These are phyloP conservation scores for Medicago ruthenica DNA, from an alignment of 306 rosid genomes.

Conservation along the genomic window DNA sequence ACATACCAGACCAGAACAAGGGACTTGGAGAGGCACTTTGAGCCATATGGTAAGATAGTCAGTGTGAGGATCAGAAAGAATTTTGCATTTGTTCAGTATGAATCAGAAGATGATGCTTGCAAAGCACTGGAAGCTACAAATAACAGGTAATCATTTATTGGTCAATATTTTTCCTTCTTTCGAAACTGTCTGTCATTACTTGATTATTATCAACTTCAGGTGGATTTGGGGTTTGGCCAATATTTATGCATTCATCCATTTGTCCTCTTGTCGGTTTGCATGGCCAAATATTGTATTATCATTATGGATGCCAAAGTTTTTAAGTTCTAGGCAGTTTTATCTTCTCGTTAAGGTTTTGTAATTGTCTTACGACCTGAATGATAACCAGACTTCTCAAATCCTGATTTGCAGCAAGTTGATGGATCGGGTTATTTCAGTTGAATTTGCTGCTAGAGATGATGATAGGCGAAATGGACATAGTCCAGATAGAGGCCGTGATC, in stretches of 20 bases:
- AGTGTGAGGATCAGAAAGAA: constrained; percentile 94
- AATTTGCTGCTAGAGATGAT: constrained; percentile 86
- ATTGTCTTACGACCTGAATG: constrained; percentile 8
- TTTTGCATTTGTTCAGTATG: constrained; percentile 96
- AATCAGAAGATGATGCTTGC: constrained; percentile 90
- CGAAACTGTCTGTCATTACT: not conserved
- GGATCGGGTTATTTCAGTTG: constrained; percentile 96
- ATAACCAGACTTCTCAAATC: constrained; percentile 32
- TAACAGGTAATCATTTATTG: constrained; percentile 66
- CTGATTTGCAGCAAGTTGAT: constrained; percentile 77
- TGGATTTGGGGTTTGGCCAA: constrained; percentile 14
- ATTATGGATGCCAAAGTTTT: not conserved
- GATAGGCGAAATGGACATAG: constrained; percentile 81
- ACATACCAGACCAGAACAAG: constrained; percentile 86
- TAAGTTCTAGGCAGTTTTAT: not conserved
- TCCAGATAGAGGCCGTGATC: constrained; percentile 79
- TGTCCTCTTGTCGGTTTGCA: constrained; percentile 6
- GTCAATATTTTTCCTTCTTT: constrained; percentile 12
- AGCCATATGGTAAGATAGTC: constrained; percentile 87
- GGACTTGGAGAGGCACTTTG: constrained; percentile 98
- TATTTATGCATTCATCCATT: constrained; percentile 5
- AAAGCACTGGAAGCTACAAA: constrained; percentile 91
- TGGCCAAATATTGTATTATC: constrained; percentile 1
- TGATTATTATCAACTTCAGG: constrained; percentile 9
- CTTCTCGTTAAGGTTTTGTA: constrained; percentile 15